These are phyloP conservation scores for Verticillium tricorpus DNA, from an alignment of 2,329 filamentous ascomycete genomes.

Conservation along the genomic window DNA sequence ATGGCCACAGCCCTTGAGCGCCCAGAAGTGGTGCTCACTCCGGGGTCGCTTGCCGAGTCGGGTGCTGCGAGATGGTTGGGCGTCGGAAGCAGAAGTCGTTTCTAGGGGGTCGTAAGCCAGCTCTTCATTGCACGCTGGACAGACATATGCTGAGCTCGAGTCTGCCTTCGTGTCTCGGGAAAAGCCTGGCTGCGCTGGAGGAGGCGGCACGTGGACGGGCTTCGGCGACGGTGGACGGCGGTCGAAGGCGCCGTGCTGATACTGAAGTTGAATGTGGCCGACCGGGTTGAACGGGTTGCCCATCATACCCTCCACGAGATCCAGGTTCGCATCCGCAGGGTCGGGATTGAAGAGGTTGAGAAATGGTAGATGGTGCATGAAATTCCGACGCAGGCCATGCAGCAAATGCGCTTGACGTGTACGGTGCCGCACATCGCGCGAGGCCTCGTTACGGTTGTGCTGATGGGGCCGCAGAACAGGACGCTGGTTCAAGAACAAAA, in stretches of 20 bases:
- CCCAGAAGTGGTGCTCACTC: conserved; percentile 84
- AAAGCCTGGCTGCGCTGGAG: conserved; percentile 69
- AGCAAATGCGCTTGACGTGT: not conserved
- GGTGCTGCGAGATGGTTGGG: conserved; percentile 18
- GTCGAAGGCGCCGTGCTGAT: conserved; percentile 22
- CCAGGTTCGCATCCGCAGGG: not conserved
- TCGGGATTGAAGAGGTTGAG: not conserved
- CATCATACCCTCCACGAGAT: not conserved
- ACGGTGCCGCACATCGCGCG: not conserved
- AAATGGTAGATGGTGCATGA: not conserved
- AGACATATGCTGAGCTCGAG: conserved; percentile 60
- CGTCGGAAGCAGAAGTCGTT: conserved; percentile 19
- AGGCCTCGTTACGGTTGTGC: not conserved
- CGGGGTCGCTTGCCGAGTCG: conserved; percentile 43
- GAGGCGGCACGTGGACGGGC: conserved; percentile 56
- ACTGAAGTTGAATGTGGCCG: conserved; percentile 13
- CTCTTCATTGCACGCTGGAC: conserved; percentile 82
- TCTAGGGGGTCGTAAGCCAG: conserved; percentile 65
- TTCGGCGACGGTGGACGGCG: conserved; percentile 30
- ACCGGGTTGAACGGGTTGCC: conserved; percentile 9
- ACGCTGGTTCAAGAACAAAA: not conserved
- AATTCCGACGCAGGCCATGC: not conserved
- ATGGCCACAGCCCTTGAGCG: conserved; percentile 86
- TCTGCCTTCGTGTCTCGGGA: conserved; percentile 71
- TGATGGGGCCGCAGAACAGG: not conserved